Conservation (phyloP, 345 rosid species). For the Combretum micranthum region DNA sequence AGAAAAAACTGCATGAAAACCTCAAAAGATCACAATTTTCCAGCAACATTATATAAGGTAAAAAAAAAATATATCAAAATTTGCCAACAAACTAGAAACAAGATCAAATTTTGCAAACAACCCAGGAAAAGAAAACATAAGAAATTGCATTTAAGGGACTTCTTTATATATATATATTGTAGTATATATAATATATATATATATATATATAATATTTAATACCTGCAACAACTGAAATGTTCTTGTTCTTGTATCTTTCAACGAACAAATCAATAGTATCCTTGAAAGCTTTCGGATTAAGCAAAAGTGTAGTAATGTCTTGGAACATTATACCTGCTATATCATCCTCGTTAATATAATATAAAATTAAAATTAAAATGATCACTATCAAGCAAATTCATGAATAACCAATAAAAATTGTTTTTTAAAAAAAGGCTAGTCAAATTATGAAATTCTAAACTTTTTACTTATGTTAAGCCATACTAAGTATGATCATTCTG, state of each 20-base stretch:
- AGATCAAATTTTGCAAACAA: no score
- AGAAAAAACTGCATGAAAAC: conserved; percentile 21
- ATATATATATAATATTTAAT: no score
- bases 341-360: neutral
- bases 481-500: no score
- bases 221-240: conserved; percentile 98
- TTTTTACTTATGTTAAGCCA: no score
- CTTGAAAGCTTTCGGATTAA: conserved; percentile 86
- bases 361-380: no score
- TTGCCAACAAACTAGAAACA: no score
- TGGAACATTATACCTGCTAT: conserved; percentile 90
- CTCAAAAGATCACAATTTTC: conserved; percentile 8
- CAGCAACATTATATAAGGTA: neutral
- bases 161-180: neutral
- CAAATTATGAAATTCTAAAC: no score
- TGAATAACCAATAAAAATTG: neutral
- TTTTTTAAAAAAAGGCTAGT: no score
- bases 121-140: no score
- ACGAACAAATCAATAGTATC: conserved; percentile 87
- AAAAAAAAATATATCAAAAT: no score
- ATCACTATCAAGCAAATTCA: neutral
- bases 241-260: conserved; percentile 79
- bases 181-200: no score
- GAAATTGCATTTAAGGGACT: neutral
- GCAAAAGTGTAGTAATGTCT: conserved; percentile 84